Evolutionary conservation across 768 basidiomycete genomes (phyloP).

Genomic region (Hypholoma fasciculare): DNA sequence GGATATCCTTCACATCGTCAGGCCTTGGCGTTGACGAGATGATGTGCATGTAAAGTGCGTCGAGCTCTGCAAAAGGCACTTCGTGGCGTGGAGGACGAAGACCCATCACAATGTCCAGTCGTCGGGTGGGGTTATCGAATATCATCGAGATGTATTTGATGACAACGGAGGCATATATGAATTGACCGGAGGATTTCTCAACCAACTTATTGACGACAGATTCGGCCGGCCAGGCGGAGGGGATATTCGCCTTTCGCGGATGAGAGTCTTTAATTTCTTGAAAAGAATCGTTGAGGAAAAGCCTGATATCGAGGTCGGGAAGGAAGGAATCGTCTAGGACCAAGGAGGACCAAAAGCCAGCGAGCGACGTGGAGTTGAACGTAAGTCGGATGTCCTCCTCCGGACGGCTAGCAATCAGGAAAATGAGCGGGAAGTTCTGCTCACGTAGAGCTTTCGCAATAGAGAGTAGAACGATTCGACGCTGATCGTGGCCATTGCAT

Average conservation of each 20-base stretch:
- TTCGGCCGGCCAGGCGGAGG: not conserved
- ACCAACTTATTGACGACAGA: constrained; percentile 15
- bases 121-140: not conserved
- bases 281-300: constrained; percentile 5
- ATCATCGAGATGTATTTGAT: constrained; percentile 1
- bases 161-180: constrained; percentile 20
- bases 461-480: not conserved
- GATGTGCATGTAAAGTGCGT: constrained; percentile 6
- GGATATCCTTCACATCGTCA: not conserved
- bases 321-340: constrained; percentile 6
- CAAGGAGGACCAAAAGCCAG: not conserved
- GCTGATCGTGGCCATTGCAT: not conserved
- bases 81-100: not conserved
- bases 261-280: constrained; percentile 1
- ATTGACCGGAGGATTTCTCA: constrained; percentile 24
- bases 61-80: constrained; percentile 5
- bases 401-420: constrained; percentile 7
- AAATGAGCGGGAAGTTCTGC: not conserved
- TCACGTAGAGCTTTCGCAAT: not conserved
- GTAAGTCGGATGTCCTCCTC: constrained; percentile 3
- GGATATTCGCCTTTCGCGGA: not conserved
- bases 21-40: not conserved
- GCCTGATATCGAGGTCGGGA: constrained; percentile 9
- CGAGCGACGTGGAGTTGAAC: not conserved
- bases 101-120: not conserved